Evolutionary conservation across 192 early-diverging fungal species (phyloP), one percentile per base, ranked within the genome.

Genomic region (Linnemannia exigua): DNA sequence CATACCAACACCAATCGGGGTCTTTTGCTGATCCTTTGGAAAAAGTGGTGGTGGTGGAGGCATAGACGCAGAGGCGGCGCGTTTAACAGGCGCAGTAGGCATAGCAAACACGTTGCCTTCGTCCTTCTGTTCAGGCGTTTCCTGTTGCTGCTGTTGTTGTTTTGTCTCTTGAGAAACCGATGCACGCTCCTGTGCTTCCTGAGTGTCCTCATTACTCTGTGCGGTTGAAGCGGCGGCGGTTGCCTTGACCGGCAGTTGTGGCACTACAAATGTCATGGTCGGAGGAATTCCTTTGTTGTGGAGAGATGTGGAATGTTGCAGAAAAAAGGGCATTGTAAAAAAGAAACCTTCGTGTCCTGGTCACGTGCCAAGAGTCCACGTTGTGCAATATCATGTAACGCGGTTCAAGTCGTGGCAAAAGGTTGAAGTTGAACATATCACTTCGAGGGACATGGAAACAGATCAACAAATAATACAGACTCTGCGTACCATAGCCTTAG

Each of bases 221-320:
- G 25, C 28, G 52, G n/a, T 9, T 9, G 52, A 12, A 31, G 25
- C 36, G 12, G 44, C 44, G 17, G n/a, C 28, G 16, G 66, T 37
- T 48, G 54, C 66, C 72, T 67, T 85, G 36, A 25, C 61, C 16
- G 84, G 75, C 48, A 72, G 63, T 77, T 74, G 61, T 11, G 84
- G 84, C 0, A 73, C 75, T 66, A 79, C 79, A 71, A 86, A 86
- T 41, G 84, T 58, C 84, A 86, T 86, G 47, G 47, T n/a, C 8
- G 9, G 41, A 3, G 41, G 41, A 44, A 44, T 6, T 44, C 41
- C 41, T 44, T 61, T 3, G 58, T 61, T 20, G 4, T 61, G 58
- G 28, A 28, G 36, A 20, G 46, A 36, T 35, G 33, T 38, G 37
- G 17, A 9, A 71, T 48, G 70, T 1, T 25, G 9, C 51, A 19